Evolutionary conservation across 106 monocot species (phyloP), one percentile per base, ranked within the genome.

Genomic region (Acorus gramineus): DNA sequence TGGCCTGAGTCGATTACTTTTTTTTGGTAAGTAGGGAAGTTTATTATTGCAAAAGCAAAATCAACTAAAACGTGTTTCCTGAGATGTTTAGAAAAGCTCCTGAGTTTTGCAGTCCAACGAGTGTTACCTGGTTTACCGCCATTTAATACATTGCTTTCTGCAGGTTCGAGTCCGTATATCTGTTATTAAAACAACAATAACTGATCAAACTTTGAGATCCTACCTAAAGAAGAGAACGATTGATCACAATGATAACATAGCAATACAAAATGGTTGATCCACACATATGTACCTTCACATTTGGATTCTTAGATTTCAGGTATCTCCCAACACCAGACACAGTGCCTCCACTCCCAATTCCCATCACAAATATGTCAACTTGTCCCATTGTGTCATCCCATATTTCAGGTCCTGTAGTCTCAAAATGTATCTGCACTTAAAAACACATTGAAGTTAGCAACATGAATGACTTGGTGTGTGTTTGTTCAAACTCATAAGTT

Each of bases 161-260:
- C 87, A 59, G 95, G 95, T 58, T 95, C 95, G 46, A 95, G 82
- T 55, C 95, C 95, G 65, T 90, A 95, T 73, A 95, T 90, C 90
- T 93, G 64, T 7, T 49, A 43, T 58, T 47, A n/a, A 4, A 52
- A 47, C 46, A 4, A 45, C 51, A 50, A 3, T 7, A 13, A 13
- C 43, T 28, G 28, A 0, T 28, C 28, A 28, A 28, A 28, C 28
- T 28, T 28, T 28, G 28, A 28, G 28, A 28, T 28, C 28, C 28
- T 28, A 28, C 28, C 28, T 28, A 28, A 28, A 28, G 28, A 28
- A 28, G 28, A 28, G 28, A 28, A n/a, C n/a, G n/a, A n/a, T n/a
- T n/a, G 28, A 28, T 28, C 28, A 28, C 28, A 28, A 28, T 28
- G 28, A 28, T 28, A 28, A 28, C 28, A 28, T 28, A 28, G 28